Evolutionary conservation across 495 filamentous ascomycete species (phyloP).

Genomic region (Tuber calosporum): DNA sequence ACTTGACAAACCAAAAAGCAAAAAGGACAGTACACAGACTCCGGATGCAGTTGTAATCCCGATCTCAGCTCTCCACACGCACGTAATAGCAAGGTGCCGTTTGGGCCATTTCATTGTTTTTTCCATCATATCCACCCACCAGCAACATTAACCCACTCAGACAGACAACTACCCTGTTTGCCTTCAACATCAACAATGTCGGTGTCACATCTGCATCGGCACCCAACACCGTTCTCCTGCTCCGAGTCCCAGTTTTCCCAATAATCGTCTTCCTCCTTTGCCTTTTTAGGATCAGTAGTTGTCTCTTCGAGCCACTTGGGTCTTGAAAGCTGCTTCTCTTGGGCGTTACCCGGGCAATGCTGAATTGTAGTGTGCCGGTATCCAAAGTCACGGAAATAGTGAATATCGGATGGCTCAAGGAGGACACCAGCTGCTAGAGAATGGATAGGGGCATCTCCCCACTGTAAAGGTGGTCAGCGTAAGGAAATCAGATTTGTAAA

Average conservation of each 20-base stretch:
- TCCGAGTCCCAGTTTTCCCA: slow-evolving; percentile 81
- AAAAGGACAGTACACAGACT: slow-evolving; percentile 33
- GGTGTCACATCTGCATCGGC: slow-evolving; percentile 95
- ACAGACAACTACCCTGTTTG: slow-evolving; percentile 88
- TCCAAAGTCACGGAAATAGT: slow-evolving; percentile 99
- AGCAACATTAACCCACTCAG: slow-evolving; percentile 96
- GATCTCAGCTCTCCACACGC: slow-evolving; percentile 13
- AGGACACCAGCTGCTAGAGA: slow-evolving; percentile 90
- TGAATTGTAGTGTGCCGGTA: slow-evolving; percentile 98
- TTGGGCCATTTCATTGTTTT: slow-evolving; percentile 20
- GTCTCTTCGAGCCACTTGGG: slow-evolving; percentile 78
- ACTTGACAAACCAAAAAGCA: slow-evolving; percentile 32
- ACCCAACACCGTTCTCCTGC: slow-evolving; percentile 95
- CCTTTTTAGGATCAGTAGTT: slow-evolving; percentile 75
- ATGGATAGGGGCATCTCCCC: slow-evolving; percentile 98
- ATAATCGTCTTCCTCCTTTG: slow-evolving; percentile 90
- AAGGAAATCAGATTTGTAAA: slow-evolving; percentile 16
- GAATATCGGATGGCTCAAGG: slow-evolving; percentile 73
- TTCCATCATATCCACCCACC: slow-evolving; percentile 70
- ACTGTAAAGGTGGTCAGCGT: slow-evolving; percentile 52
- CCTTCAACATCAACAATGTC: slow-evolving; percentile 96
- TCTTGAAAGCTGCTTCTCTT: slow-evolving; percentile 74
- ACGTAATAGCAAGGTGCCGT: slow-evolving; percentile 7
- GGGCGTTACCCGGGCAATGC: slow-evolving; percentile 95
- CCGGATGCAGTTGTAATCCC: slow-evolving; percentile 32